Percentiles rank a stretch among this genome's conserved stretches.
These are phyloP conservation scores for Cystobasidium tubakii DNA, from an alignment of 768 basidiomycete species.

Conservation along the genomic window DNA sequence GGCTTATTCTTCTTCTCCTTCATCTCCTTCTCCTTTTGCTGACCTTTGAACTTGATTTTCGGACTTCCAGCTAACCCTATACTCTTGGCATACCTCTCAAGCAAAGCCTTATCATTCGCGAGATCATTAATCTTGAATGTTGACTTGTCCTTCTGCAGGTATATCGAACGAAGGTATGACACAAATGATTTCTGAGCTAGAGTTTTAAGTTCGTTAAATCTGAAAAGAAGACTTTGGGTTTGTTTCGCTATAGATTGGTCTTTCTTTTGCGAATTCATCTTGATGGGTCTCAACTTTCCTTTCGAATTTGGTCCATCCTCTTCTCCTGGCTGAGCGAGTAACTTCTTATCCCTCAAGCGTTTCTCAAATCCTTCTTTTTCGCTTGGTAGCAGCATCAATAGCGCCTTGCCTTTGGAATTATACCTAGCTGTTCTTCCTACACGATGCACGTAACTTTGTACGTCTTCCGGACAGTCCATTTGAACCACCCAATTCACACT, in stretches of 20 bases:
- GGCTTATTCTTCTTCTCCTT: constrained; percentile 72
- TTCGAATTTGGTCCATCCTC: constrained; percentile 42
- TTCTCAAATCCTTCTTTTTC: constrained; percentile 86
- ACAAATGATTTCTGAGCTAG: constrained; percentile 94
- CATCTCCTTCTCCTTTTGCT: constrained; percentile 62
- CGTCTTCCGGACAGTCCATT: constrained; percentile 91
- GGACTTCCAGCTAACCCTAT: constrained; percentile 90
- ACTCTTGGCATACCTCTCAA: constrained; percentile 76
- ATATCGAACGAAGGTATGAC: constrained; percentile 84
- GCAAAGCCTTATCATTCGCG: constrained; percentile 66
- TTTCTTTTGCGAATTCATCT: constrained; percentile 80
- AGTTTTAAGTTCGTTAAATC: constrained; percentile 95
- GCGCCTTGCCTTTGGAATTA: constrained; percentile 75
- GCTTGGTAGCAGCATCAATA: constrained; percentile 76
- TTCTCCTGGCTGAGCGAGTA: constrained; percentile 47
- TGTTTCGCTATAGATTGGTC: constrained; percentile 70
- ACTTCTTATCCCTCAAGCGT: constrained; percentile 64
- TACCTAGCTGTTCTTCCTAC: constrained; percentile 94
- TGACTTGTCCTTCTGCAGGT: constrained; percentile 87
- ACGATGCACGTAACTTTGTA: constrained; percentile 93
- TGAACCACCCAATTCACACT: constrained; percentile 95
- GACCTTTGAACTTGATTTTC: constrained; percentile 77
- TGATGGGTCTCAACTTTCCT: constrained; percentile 64
- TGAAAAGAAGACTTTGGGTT: constrained; percentile 84
- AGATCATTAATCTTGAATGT: constrained; percentile 57